Evolutionary conservation across 176 grass and related monocot species (phyloP).

Genomic region (Echinochloa phyllopogon): DNA sequence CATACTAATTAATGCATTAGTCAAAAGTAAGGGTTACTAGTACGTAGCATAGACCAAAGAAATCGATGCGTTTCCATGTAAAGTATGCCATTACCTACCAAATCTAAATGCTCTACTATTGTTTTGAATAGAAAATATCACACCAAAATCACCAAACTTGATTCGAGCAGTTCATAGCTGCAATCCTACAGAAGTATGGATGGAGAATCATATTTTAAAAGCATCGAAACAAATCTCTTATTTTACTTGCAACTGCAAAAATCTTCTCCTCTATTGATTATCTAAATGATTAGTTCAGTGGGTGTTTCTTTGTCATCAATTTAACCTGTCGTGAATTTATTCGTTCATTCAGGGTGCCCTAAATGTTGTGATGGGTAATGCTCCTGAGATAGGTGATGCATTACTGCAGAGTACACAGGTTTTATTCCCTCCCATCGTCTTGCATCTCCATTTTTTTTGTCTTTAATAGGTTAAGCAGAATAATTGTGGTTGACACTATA

Average conservation of each 20-base stretch:
- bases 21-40: slow-evolving; percentile 7
- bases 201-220: background rate
- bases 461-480: slow-evolving; percentile 24
- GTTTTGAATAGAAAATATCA: slow-evolving; percentile 10
- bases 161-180: background rate
- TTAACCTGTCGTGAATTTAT: slow-evolving; percentile 29
- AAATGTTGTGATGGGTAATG: slow-evolving; percentile 95
- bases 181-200: background rate
- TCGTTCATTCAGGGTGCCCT: slow-evolving; percentile 74
- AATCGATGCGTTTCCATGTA: background rate
- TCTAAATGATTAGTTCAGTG: background rate
- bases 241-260: slow-evolving; percentile 24
- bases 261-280: slow-evolving; percentile 9
- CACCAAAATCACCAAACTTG: background rate
- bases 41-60: background rate
- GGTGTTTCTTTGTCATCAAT: slow-evolving; percentile 18
- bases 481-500: slow-evolving; percentile 38
- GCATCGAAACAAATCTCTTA: background rate
- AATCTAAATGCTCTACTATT: slow-evolving; percentile 6
- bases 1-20: slow-evolving; percentile 1
- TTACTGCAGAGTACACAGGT: slow-evolving; percentile 85
- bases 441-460: background rate
- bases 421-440: slow-evolving; percentile 24
- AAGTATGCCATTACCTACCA: background rate
- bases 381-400: slow-evolving; percentile 84